These are phyloP conservation scores for Kluyveromyces aestuarii DNA, from an alignment of 805 yeast species.

Conservation along the genomic window DNA sequence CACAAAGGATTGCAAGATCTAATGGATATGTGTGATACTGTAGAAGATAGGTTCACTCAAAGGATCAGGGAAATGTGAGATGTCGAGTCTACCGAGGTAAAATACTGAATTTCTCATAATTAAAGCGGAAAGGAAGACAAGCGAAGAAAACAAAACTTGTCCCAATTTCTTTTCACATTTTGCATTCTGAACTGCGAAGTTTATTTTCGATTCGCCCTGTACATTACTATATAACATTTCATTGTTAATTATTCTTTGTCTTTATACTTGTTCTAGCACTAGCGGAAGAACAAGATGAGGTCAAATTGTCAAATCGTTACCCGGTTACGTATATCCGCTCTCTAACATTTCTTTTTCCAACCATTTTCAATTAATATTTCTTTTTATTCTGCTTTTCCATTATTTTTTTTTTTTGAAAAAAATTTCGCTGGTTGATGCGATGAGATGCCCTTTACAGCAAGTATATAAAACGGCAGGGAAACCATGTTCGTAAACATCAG, in stretches of 20 bases:
- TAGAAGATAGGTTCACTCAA: conserved; percentile 71
- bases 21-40: conserved; percentile 69
- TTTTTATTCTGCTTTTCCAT: neutral
- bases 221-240: neutral
- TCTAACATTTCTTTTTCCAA: too few relatives aligned
- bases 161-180: neutral
- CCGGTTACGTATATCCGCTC: too few relatives aligned
- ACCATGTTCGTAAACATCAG: too few relatives aligned
- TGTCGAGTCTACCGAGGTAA: neutral
- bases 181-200: neutral
- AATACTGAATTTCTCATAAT: neutral
- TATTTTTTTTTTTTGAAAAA: too few relatives aligned
- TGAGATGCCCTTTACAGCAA: neutral
- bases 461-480: neutral
- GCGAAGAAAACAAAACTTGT: neutral
- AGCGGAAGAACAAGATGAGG: neutral
- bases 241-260: neutral
- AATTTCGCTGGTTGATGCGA: neutral
- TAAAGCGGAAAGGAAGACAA: neutral
- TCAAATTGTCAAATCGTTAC: too few relatives aligned
- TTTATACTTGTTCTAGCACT: neutral
- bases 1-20: conserved; percentile 86
- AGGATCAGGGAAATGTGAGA: conserved; percentile 41
- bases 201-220: neutral
- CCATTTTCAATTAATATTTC: neutral